Evolutionary conservation across 177 flowering plant genomes (phyloP).

Genomic region (Vitis hybrid): DNA sequence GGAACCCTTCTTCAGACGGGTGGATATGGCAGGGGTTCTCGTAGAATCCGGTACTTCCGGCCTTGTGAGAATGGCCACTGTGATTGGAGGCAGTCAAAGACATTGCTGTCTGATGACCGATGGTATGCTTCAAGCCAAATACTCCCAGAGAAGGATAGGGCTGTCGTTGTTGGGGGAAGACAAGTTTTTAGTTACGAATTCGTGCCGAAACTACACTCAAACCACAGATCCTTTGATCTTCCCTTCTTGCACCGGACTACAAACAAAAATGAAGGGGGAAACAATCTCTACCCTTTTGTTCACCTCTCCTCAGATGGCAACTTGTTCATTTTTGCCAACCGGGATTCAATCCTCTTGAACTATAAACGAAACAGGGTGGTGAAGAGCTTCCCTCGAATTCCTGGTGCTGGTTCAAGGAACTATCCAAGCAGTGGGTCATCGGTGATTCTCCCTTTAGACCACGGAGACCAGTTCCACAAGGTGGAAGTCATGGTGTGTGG

Average conservation of each 20-base stretch:
- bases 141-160: constrained; percentile 48
- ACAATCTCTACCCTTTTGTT: constrained; percentile 66
- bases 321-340: constrained; percentile 67
- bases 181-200: constrained; percentile 50
- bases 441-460: constrained; percentile 62
- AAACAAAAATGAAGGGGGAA: constrained; percentile 21
- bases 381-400: constrained; percentile 55
- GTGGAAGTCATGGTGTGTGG: constrained; percentile 79
- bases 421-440: constrained; percentile 77
- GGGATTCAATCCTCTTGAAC: constrained; percentile 60
- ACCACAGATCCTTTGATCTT: constrained; percentile 31
- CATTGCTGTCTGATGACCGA: constrained; percentile 23
- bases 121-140: constrained; percentile 59
- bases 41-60: constrained; percentile 38
- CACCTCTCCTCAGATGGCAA: constrained; percentile 70
- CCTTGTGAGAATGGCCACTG: constrained; percentile 43
- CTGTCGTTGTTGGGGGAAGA: constrained; percentile 63
- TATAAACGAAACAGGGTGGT: constrained; percentile 38
- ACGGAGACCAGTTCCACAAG: constrained; percentile 29
- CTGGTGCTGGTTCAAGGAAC: constrained; percentile 58
- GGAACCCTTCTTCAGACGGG: constrained; percentile 65
- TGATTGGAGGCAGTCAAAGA: constrained; percentile 41
- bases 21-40: constrained; percentile 41
- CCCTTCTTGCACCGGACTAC: constrained; percentile 49
- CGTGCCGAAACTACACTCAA: constrained; percentile 34